These are phyloP conservation scores for Phytopythium litorale DNA, from an alignment of 352 stramenopile genomes.

Conservation along the genomic window DNA sequence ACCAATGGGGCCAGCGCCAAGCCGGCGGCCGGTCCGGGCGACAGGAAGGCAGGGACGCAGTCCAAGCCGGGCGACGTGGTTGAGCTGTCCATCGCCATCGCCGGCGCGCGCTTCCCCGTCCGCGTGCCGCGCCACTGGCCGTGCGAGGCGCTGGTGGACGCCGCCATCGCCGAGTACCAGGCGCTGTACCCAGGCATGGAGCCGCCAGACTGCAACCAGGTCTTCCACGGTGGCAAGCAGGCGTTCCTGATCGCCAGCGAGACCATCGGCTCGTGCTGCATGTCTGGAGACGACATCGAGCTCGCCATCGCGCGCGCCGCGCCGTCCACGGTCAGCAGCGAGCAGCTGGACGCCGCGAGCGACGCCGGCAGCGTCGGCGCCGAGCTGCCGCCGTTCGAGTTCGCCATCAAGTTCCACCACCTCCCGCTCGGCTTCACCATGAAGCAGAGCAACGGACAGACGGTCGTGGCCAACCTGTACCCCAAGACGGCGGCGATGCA, in stretches of 20 bases:
- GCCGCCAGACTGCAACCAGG: constrained; percentile 70
- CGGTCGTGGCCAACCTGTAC: constrained; percentile 83
- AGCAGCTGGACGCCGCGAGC: constrained; percentile 16
- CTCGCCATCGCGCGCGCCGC: constrained; percentile 32
- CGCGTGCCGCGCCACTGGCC: constrained; percentile 56
- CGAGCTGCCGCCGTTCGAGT: constrained; percentile 34
- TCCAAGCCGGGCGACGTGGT: constrained; percentile 19
- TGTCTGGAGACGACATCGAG: constrained; percentile 59
- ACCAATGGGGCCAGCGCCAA: background rate
- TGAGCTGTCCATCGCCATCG: constrained; percentile 37
- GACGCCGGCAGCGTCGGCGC: constrained; percentile 15
- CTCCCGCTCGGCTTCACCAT: constrained; percentile 84
- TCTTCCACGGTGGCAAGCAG: constrained; percentile 63
- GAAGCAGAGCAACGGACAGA: constrained; percentile 61
- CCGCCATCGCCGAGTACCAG: constrained; percentile 63
- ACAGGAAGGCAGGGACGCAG: background rate
- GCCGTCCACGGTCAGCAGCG: constrained; percentile 19
- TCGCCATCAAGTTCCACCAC: constrained; percentile 80
- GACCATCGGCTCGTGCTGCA: constrained; percentile 45
- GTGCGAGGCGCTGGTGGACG: constrained; percentile 62
- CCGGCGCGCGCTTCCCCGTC: constrained; percentile 53
- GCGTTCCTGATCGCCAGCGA: constrained; percentile 46
- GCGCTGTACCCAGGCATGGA: constrained; percentile 50
- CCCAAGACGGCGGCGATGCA: constrained; percentile 70
- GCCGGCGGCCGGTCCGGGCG: background rate